A percentile compares a stretch with the other conserved stretches of the same genome.
Evolutionary conservation across 2,329 filamentous ascomycete species (phyloP).

Genomic region (Colletotrichum somersetense): DNA sequence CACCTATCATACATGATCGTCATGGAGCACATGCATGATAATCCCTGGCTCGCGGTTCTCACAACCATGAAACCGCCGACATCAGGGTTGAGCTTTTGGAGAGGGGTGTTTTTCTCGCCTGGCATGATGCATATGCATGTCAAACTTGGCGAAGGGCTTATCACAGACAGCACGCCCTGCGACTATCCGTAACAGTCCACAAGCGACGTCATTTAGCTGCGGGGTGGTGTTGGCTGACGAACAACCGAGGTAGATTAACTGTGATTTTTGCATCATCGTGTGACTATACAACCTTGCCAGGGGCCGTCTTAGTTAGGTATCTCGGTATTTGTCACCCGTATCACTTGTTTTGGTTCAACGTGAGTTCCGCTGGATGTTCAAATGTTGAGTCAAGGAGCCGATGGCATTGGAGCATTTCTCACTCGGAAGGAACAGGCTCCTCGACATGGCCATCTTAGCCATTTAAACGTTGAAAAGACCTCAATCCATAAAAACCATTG

Average conservation of each 20-base stretch:
- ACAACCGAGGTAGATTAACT: background rate
- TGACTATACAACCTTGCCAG: too few relatives aligned
- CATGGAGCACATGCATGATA: background rate
- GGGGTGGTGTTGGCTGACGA: background rate
- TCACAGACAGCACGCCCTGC: background rate
- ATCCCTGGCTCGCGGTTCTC: background rate
- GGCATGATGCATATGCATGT: slow-evolving; percentile 8
- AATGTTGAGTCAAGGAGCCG: slow-evolving; percentile 15
- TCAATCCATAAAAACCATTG: background rate
- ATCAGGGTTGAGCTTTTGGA: background rate
- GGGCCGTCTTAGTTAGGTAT: too few relatives aligned
- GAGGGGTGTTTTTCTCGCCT: background rate
- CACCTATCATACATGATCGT: background rate
- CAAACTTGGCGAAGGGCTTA: slow-evolving; percentile 22
- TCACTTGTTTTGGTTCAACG: background rate
- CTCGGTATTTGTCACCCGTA: too few relatives aligned
- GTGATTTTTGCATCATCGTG: too few relatives aligned
- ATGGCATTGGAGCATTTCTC: background rate
- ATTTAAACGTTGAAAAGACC: background rate
- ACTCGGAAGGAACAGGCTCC: slow-evolving; percentile 12
- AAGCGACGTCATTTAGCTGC: slow-evolving; percentile 7
- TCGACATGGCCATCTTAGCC: background rate
- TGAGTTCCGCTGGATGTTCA: background rate
- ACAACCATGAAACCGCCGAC: background rate
- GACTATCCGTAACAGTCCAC: background rate